Percentiles rank a stretch among this genome's conserved stretches.
Evolutionary conservation across 495 filamentous ascomycete species (phyloP).

Genomic region (Aspergillus kassunensis): DNA sequence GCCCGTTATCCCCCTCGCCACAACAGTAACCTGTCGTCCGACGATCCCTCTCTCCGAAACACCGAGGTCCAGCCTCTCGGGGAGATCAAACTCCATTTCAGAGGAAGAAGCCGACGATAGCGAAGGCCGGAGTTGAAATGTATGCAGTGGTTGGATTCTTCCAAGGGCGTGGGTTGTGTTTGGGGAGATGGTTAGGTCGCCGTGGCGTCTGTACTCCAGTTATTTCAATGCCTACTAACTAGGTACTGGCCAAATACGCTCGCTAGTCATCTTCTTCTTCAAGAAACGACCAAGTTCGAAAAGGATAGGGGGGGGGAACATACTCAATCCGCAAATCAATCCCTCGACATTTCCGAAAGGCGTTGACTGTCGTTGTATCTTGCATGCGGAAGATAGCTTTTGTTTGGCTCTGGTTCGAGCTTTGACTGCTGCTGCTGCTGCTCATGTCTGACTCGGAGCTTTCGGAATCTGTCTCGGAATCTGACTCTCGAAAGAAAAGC

Average conservation of each 20-base stretch:
- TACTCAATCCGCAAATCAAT: slow-evolving; percentile 39
- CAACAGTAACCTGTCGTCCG: slow-evolving; percentile 35
- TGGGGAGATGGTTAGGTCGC: slow-evolving; percentile 28
- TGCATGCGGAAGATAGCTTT: slow-evolving; percentile 29
- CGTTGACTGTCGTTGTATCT: slow-evolving; percentile 13
- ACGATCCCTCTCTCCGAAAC: slow-evolving; percentile 41
- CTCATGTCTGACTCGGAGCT: too few relatives aligned
- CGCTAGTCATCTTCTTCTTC: too few relatives aligned
- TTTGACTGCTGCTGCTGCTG: too few relatives aligned
- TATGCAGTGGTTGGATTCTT: not conserved
- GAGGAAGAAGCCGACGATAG: too few relatives aligned
- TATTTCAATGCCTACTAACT: slow-evolving; percentile 13
- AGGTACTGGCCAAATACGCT: not conserved
- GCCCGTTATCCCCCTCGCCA: slow-evolving; percentile 20
- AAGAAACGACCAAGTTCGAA: too few relatives aligned
- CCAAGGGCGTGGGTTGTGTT: not conserved
- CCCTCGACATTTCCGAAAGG: slow-evolving; percentile 4
- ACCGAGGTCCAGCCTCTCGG: slow-evolving; percentile 56
- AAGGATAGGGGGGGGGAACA: slow-evolving; percentile 4
- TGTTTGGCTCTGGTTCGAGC: slow-evolving; percentile 21
- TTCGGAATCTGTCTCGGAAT: too few relatives aligned
- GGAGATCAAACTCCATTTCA: slow-evolving; percentile 47
- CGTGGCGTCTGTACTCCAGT: slow-evolving; percentile 30
- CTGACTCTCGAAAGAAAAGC: slow-evolving; percentile 32
- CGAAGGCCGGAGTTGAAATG: slow-evolving; percentile 18